Percentiles rank a stretch among this genome's conserved stretches.
Evolutionary conservation across 805 yeast species (phyloP).

Genomic region (Schwanniomyces polymorphus): DNA sequence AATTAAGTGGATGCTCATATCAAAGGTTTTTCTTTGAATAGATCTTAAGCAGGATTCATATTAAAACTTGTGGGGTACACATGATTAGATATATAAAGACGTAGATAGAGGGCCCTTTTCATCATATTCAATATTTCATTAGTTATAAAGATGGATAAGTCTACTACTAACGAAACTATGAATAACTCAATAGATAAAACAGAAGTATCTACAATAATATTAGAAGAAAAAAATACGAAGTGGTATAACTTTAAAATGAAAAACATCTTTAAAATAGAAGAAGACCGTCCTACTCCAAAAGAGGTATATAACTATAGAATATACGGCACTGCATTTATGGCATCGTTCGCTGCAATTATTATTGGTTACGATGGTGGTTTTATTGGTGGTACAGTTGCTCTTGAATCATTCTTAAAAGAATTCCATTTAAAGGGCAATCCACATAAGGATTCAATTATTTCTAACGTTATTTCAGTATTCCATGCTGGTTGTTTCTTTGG

Average conservation of each 20-base stretch:
- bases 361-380: constrained; percentile 44
- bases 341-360: constrained; percentile 39
- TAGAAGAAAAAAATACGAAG: constrained; percentile 2
- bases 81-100: neutral
- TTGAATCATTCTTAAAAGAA: constrained; percentile 29
- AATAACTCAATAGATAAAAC: neutral
- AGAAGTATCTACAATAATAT: no score
- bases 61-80: neutral
- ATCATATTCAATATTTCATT: neutral
- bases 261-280: constrained; percentile 25
- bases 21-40: neutral
- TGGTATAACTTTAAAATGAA: neutral
- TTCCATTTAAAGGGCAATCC: constrained; percentile 25
- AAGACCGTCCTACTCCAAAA: constrained; percentile 40
- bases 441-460: constrained; percentile 21
- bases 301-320: constrained; percentile 35
- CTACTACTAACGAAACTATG: neutral
- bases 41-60: neutral
- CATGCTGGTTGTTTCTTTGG: constrained; percentile 43
- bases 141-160: neutral
- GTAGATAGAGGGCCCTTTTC: neutral
- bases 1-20: neutral
- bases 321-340: constrained; percentile 36
- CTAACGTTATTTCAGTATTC: constrained; percentile 40
- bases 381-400: constrained; percentile 40